Evolutionary conservation across 306 rosid genomes (phyloP).

Genomic region (Malus asiatica): DNA sequence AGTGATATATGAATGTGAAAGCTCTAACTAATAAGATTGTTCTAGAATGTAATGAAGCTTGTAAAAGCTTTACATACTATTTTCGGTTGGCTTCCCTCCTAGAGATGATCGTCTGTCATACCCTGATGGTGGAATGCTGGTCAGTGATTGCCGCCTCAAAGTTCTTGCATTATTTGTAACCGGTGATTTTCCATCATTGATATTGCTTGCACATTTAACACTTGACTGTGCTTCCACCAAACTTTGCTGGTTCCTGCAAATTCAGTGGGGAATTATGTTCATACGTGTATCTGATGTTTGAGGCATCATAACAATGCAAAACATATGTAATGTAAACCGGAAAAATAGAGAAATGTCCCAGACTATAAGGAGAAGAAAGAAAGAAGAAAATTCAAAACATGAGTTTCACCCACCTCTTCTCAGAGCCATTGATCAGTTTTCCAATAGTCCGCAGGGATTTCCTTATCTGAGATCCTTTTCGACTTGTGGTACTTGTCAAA

Average conservation of each 20-base stretch:
- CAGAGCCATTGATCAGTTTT: slow-evolving; percentile 80
- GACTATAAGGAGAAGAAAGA: not conserved
- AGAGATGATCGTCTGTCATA: slow-evolving; percentile 55
- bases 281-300: not conserved
- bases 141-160: slow-evolving; percentile 72
- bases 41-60: not conserved
- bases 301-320: not conserved
- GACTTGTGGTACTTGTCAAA: slow-evolving; percentile 33
- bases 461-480: slow-evolving; percentile 79
- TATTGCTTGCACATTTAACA: slow-evolving; percentile 16
- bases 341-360: not conserved
- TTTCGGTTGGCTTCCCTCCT: slow-evolving; percentile 56
- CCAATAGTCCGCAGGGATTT: slow-evolving; percentile 86
- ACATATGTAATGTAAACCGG: not conserved
- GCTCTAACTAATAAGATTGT: not conserved
- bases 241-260: slow-evolving; percentile 60
- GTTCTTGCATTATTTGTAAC: slow-evolving; percentile 31
- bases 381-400: not conserved
- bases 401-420: slow-evolving; percentile 47
- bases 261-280: not conserved
- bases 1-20: not conserved
- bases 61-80: slow-evolving; percentile 32
- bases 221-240: slow-evolving; percentile 47
- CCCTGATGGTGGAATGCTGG: slow-evolving; percentile 47
- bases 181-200: slow-evolving; percentile 39